A percentile compares a stretch with the other conserved stretches of the same genome.
phyloP scores from a whole-genome alignment of 441 rosid genomes.

The Pelargonium fulgidum region DNA sequence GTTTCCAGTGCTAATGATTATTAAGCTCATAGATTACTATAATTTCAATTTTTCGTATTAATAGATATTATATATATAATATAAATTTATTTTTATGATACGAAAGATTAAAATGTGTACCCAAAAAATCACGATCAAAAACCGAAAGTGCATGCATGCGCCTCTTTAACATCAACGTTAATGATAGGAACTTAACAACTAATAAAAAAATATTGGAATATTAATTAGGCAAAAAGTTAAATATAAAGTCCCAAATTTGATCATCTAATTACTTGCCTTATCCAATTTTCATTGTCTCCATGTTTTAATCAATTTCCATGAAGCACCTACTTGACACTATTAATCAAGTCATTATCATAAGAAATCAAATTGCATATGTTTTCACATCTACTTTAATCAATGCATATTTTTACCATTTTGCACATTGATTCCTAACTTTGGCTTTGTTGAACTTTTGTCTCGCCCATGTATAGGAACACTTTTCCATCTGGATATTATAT shows the following conservation, averaged over 20 bases:
- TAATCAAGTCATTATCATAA: background rate
- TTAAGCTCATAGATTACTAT: too few species aligned
- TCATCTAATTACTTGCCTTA: background rate
- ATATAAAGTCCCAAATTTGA: background rate
- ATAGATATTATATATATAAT: too few species aligned
- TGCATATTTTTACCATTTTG: background rate
- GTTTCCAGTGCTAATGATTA: too few species aligned
- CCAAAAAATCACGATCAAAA: too few species aligned
- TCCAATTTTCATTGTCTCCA: background rate
- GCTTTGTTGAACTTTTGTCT: background rate
- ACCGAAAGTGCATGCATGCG: too few species aligned
- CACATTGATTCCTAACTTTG: background rate
- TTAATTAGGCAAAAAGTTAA: background rate
- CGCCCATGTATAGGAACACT: slow-evolving; percentile 1
- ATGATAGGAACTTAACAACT: too few species aligned
- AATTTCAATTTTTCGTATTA: too few species aligned
- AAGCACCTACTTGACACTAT: background rate
- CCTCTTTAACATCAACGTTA: too few species aligned
- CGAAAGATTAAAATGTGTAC: too few species aligned
- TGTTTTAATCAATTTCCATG: background rate
- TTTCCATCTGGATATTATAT: background rate
- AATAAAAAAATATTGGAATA: too few species aligned
- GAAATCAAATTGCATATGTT: too few species aligned
- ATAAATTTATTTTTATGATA: too few species aligned
- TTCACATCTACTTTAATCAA: background rate